Conservation (phyloP, 1,284 basidiomycete genomes). For the Microbotryum scabiosae region DNA sequence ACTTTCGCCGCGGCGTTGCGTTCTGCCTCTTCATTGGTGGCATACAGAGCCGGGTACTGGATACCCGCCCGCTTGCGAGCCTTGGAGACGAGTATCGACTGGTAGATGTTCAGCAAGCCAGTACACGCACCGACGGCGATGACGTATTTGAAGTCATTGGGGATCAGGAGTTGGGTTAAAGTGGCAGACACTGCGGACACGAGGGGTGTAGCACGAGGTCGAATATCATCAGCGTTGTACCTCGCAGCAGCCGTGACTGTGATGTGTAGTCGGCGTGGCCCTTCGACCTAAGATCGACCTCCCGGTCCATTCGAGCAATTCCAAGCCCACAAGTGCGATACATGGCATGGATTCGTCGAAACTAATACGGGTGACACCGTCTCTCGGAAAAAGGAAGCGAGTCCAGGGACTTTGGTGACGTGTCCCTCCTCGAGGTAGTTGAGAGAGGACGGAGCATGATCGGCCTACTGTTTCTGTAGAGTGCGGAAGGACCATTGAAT, state of each 20-base stretch:
- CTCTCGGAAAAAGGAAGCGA: no score
- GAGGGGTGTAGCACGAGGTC: not conserved
- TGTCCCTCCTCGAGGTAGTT: no score
- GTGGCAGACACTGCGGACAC: constrained; percentile 4
- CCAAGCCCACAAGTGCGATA: no score
- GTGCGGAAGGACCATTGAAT: not conserved
- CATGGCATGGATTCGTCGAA: no score
- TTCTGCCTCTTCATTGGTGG: constrained; percentile 11
- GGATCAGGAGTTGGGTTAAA: not conserved
- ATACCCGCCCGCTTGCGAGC: constrained; percentile 19
- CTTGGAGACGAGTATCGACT: constrained; percentile 2
- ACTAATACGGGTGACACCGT: not conserved
- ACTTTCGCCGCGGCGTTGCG: constrained; percentile 6
- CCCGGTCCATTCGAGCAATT: no score
- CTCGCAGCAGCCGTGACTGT: no score
- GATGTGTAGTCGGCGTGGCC: no score
- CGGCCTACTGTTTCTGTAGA: no score
- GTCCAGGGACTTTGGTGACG: not conserved
- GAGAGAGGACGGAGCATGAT: no score
- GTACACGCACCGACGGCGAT: constrained; percentile 11
- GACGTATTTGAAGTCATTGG: constrained; percentile 14
- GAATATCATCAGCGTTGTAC: no score
- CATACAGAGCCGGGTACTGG: constrained; percentile 18
- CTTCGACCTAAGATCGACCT: no score
- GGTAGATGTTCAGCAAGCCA: constrained; percentile 8